phyloP scores from a whole-genome alignment of 495 filamentous ascomycete species.

The Podospora pseudoanserina region DNA sequence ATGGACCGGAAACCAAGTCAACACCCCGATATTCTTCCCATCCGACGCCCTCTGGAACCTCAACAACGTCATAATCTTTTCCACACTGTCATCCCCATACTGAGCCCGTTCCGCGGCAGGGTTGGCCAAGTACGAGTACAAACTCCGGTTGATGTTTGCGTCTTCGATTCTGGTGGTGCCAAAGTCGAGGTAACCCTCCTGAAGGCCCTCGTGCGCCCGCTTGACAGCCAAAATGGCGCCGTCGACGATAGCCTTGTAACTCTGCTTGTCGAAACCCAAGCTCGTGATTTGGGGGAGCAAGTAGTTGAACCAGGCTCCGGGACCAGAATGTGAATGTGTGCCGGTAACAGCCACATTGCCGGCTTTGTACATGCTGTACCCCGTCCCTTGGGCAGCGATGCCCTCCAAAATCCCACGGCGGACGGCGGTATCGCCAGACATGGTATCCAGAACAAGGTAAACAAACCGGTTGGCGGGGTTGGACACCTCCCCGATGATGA shows the following conservation, averaged over 20 bases:
- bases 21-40: slow-evolving; percentile 65
- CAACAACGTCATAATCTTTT: slow-evolving; percentile 82
- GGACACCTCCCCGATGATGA: slow-evolving; percentile 75
- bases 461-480: slow-evolving; percentile 72
- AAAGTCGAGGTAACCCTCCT: slow-evolving; percentile 50
- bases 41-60: slow-evolving; percentile 63
- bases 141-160: slow-evolving; percentile 83
- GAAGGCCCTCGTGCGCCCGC: slow-evolving; percentile 73
- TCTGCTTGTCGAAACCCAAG: slow-evolving; percentile 78
- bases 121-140: slow-evolving; percentile 85
- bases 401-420: slow-evolving; percentile 78
- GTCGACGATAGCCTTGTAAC: slow-evolving; percentile 86
- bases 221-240: slow-evolving; percentile 79
- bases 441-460: slow-evolving; percentile 80
- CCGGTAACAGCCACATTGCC: slow-evolving; percentile 85
- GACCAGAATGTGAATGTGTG: slow-evolving; percentile 89
- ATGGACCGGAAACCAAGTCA: slow-evolving; percentile 92
- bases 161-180: slow-evolving; percentile 51
- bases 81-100: slow-evolving; percentile 63
- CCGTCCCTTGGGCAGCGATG: slow-evolving; percentile 54
- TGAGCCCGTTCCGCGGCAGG: slow-evolving; percentile 70
- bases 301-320: slow-evolving; percentile 95
- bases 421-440: slow-evolving; percentile 84
- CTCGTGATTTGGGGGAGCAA: slow-evolving; percentile 90
- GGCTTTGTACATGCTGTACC: slow-evolving; percentile 60